Conservation (phyloP, 2,329 filamentous ascomycete genomes). For the Cladorrhinum sp. region DNA sequence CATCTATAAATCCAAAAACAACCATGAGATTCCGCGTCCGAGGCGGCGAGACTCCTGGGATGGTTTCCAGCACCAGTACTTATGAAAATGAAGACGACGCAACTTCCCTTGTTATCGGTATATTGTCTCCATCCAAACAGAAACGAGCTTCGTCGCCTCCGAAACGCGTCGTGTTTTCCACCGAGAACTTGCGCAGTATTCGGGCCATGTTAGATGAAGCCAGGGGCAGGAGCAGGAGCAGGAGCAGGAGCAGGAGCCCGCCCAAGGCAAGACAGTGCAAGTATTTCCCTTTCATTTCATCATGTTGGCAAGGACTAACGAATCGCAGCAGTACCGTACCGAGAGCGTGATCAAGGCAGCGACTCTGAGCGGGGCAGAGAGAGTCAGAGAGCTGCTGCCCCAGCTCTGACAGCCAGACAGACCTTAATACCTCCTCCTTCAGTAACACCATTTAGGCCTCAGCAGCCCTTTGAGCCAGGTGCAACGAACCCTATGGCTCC, state of each 20-base stretch:
- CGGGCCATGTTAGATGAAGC: conserved; percentile 2
- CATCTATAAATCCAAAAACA: not conserved
- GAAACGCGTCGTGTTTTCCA: conserved; percentile 13
- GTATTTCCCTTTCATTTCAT: not conserved
- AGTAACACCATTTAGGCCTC: not conserved
- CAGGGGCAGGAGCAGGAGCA: not conserved
- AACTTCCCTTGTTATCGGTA: not conserved
- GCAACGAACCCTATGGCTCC: not conserved
- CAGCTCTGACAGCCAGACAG: not conserved
- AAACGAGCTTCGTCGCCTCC: not conserved
- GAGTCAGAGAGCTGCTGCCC: not conserved
- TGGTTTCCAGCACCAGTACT: not conserved
- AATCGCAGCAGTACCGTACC: not conserved
- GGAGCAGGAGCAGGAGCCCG: not conserved
- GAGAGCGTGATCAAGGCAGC: not conserved
- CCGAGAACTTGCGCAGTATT: conserved; percentile 5
- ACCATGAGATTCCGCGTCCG: not conserved
- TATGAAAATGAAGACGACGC: too few species aligned
- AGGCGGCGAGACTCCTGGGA: not conserved
- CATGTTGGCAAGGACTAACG: not conserved
- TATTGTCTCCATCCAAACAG: not conserved
- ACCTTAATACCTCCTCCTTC: not conserved
- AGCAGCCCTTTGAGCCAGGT: too few species aligned
- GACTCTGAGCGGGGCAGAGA: not conserved
- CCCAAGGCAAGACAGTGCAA: not conserved